Evolutionary conservation across 345 rosid species (phyloP), one percentile per base, ranked within the genome.

Genomic region (Reutealis trisperma): DNA sequence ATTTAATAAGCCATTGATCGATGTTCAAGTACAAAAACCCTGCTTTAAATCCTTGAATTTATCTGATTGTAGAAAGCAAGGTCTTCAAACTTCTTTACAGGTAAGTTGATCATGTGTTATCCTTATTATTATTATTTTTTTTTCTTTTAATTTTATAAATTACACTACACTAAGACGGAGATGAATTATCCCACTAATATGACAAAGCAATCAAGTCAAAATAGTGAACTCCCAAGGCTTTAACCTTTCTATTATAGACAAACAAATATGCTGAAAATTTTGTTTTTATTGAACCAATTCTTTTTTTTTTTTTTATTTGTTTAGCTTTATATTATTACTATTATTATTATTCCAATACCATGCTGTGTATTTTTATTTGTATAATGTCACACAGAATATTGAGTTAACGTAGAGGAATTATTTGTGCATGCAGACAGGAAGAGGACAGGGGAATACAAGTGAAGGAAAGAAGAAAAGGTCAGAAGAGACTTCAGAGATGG

Each of bases 401-500:
- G 37, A 5, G 4, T 14, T 24, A 30, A 57, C 45, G n/a, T n/a
- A 18, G 10, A 54, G 25, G 32, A 30, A 3, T 19, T 70, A 1
- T 54, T 27, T 34, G 4, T 24, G 61, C 44, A 47, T 79, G 89
- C 79, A 87, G 90, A 82, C 75, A 37, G 87, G 80, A 51, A 84
- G 79, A 67, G 85, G 88, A 55, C 81, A 79, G 45, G 93, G 85
- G 70, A 62, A 49, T 55, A 70, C 88, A 71, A 88, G 75, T 59
- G 90, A 88, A 70, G 90, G 87, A 21, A 91, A 89, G 83, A 94
- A 87, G 87, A 94, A 87, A 83, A 86, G 90, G 87, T 79, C 71
- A 41, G 90, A 89, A 73, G 90, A 89, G 62, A 75, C 61, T 72
- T 83, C 91, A 22, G 90, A 87, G 32, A 78, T 85, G 49, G 81